Evolutionary conservation across 1,284 basidiomycete genomes (phyloP), one percentile per base, ranked within the genome.

Genomic region (Leccinum pallidistipes): DNA sequence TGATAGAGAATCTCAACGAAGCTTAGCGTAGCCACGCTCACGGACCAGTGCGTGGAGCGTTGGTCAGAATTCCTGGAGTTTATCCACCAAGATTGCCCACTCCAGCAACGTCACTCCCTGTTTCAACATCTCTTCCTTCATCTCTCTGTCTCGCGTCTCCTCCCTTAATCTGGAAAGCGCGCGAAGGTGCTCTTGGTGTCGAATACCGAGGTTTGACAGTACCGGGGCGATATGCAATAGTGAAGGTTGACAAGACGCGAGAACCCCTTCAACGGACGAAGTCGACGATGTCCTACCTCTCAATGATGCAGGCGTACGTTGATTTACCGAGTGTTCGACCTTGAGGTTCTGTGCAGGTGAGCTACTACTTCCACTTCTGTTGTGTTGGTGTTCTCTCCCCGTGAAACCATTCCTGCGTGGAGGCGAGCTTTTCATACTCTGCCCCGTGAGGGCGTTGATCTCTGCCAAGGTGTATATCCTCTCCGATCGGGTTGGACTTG

Each of bases 41-140:
- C 24, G 24, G 24, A 24, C 24, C 24, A 24, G 24, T 24, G 24
- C 24, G 24, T 24, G 24, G 24, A 24, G 34, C 34, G 5, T 36
- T 36, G 34, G 12, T 36, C 57, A 72, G 49, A 74, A 58, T 11
- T 64, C 74, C 55, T 66, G 74, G 5, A 73, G 59, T 49, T 76
- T 83, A 71, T 90, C 88, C 62, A 90, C 71, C 64, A 90, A 77
- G 66, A 90, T 87, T n/a, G 88, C 88, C 88, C 88, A 90, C 67
- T 90, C 88, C 71, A 90, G 77, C 3, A 88, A 79, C 1, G 87
- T 88, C 56, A 90, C 78, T 1, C 88, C 88, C 63, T 80, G 75
- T 69, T 76, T 83, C 73, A 90, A 68, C 57, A 86, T 88, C 66
- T 85, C 84, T 65, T 86, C 84, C 72, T 81, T 86, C 47, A 90